Percentiles rank a stretch among this genome's conserved stretches.
phyloP scores from a whole-genome alignment of 2,329 filamentous ascomycete genomes.

The Hypoxylon sp. region DNA sequence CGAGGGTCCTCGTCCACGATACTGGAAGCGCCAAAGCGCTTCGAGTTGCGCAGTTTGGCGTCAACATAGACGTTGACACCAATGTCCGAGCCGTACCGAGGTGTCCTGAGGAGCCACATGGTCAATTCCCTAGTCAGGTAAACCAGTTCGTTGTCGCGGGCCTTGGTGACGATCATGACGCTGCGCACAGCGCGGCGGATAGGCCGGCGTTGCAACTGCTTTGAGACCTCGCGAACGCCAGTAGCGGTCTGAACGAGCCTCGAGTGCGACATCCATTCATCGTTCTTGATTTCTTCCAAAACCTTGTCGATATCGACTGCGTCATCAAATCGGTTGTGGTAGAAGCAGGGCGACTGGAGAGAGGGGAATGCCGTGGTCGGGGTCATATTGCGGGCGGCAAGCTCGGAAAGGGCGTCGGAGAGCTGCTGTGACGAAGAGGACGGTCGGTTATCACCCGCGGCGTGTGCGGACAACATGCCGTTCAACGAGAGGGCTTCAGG shows the following conservation, averaged over 20 bases:
- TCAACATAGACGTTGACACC: slow-evolving; percentile 99
- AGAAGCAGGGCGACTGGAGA: slow-evolving; percentile 94
- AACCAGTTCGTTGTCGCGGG: slow-evolving; percentile 93
- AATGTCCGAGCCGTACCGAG: slow-evolving; percentile 88
- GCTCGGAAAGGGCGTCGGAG: slow-evolving; percentile 69
- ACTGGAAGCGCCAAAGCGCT: slow-evolving; percentile 83
- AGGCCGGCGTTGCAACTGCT: slow-evolving; percentile 91
- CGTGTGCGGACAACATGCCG: slow-evolving; percentile 67
- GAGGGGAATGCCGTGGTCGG: slow-evolving; percentile 70
- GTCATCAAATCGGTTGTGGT: slow-evolving; percentile 96
- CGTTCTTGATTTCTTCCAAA: slow-evolving; percentile 89
- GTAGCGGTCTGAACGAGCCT: slow-evolving; percentile 95
- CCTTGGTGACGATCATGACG: slow-evolving; percentile 99
- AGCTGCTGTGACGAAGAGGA: slow-evolving; percentile 70
- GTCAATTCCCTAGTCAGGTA: slow-evolving; percentile 88
- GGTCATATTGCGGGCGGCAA: slow-evolving; percentile 60
- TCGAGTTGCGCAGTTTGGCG: slow-evolving; percentile 88
- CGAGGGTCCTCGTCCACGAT: slow-evolving; percentile 80
- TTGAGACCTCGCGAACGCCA: slow-evolving; percentile 93
- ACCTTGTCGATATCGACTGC: slow-evolving; percentile 95
- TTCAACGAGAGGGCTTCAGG: slow-evolving; percentile 73
- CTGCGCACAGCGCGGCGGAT: slow-evolving; percentile 92
- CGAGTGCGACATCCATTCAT: slow-evolving; percentile 93
- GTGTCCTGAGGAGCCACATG: slow-evolving; percentile 88
- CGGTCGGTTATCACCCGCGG: slow-evolving; percentile 51